These are phyloP conservation scores for Lipomyces sp. DNA, from an alignment of 805 yeast species.

Conservation along the genomic window DNA sequence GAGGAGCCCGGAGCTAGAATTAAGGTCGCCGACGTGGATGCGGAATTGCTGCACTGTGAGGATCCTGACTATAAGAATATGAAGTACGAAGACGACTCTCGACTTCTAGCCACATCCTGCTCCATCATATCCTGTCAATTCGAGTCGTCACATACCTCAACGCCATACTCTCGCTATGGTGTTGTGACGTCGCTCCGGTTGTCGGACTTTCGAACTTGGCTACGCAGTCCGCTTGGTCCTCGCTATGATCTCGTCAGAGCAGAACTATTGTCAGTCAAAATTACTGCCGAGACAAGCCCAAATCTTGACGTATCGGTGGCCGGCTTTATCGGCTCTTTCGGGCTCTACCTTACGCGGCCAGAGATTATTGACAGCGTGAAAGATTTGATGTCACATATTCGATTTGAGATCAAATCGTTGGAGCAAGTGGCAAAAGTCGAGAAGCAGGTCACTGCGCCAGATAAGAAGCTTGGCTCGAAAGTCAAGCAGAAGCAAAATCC, in stretches of 20 bases:
- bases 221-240: slow-evolving; percentile 7
- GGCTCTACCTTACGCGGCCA: slow-evolving; percentile 24
- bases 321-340: slow-evolving; percentile 18
- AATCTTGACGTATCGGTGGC: slow-evolving; percentile 18
- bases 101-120: slow-evolving; percentile 39
- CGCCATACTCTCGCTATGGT: slow-evolving; percentile 29
- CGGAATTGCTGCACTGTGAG: not conserved
- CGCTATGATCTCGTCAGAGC: slow-evolving; percentile 16
- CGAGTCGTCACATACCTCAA: slow-evolving; percentile 33
- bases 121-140: slow-evolving; percentile 36
- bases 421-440: not conserved
- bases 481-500: not conserved
- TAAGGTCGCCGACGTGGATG: slow-evolving; percentile 27
- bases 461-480: not conserved
- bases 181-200: slow-evolving; percentile 32
- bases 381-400: slow-evolving; percentile 16
- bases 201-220: slow-evolving; percentile 23
- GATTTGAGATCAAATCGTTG: slow-evolving; percentile 13
- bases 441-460: not conserved
- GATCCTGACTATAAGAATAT: not conserved
- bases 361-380: slow-evolving; percentile 26
- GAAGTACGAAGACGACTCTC: slow-evolving; percentile 14
- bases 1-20: slow-evolving; percentile 39
- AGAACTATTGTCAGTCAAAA: slow-evolving; percentile 15
- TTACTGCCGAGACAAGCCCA: slow-evolving; percentile 27